A percentile compares a stretch with the other conserved stretches of the same genome.
Evolutionary conservation across 805 yeast species (phyloP).

Genomic region (Diddensiella santjacobensis): DNA sequence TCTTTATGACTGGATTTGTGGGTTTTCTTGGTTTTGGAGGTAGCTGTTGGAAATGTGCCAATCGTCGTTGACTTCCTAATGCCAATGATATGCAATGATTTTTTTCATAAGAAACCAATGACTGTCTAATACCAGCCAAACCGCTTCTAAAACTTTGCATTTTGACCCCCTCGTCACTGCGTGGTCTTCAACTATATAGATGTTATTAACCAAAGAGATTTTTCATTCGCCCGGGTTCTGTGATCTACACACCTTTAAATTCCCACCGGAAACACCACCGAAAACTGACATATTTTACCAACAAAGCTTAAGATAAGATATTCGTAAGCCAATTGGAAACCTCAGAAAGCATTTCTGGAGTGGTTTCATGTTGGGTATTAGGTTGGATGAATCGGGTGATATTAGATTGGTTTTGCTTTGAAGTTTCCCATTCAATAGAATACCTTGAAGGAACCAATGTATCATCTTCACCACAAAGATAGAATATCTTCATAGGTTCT

Average conservation of each 20-base stretch:
- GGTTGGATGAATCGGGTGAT: constrained; percentile 28
- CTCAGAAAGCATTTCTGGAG: constrained; percentile 29
- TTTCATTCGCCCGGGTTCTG: not conserved
- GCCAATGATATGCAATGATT: no score
- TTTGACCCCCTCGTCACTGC: no score
- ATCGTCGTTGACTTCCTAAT: not conserved
- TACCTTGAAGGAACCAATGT: constrained; percentile 34
- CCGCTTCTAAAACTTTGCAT: no score
- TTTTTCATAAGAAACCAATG: not conserved
- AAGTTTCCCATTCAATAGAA: constrained; percentile 32
- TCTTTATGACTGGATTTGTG: not conserved
- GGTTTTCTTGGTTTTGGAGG: not conserved
- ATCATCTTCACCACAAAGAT: constrained; percentile 36
- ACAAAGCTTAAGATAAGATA: not conserved
- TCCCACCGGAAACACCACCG: no score
- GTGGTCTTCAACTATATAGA: no score
- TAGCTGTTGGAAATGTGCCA: not conserved
- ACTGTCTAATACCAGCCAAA: not conserved
- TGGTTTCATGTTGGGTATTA: constrained; percentile 32
- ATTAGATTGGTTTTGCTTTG: constrained; percentile 16
- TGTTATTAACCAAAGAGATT: no score
- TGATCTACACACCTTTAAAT: not conserved
- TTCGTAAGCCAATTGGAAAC: constrained; percentile 26
- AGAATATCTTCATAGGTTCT: constrained; percentile 25
- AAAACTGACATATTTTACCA: no score